Conservation (phyloP, 345 rosid genomes). For the Populus simonii region DNA sequence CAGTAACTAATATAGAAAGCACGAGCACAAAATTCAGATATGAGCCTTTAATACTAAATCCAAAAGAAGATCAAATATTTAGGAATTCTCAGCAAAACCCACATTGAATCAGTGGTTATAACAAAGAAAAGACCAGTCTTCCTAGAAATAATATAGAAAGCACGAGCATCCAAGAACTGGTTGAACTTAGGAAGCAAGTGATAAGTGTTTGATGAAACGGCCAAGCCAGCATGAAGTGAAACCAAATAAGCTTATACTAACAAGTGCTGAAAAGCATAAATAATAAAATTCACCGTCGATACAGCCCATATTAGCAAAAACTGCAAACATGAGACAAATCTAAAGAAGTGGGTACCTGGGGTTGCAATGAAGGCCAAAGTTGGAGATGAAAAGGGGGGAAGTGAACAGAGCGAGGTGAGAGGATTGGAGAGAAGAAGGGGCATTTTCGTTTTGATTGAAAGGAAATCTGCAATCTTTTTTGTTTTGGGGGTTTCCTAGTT, state of each 20-base stretch:
- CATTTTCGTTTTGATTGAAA: neutral
- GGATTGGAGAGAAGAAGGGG: neutral
- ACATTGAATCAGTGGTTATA: neutral
- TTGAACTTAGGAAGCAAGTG: neutral
- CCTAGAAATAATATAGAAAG: neutral
- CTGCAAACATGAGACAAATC: neutral
- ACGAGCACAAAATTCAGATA: neutral
- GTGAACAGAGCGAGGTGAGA: neutral
- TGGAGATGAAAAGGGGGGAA: neutral
- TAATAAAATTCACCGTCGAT: neutral
- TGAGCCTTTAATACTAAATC: neutral
- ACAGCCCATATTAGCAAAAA: neutral
- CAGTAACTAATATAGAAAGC: neutral
- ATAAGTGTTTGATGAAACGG: conserved; percentile 7
- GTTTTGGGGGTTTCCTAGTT: no score
- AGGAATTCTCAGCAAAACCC: neutral
- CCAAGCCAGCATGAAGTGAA: neutral
- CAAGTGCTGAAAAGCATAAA: neutral
- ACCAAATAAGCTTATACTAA: neutral
- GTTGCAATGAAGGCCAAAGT: neutral
- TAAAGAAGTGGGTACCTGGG: conserved; percentile 8
- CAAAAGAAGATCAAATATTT: neutral
- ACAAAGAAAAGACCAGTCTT: neutral
- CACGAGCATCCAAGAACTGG: neutral
- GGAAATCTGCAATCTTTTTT: no score